A percentile compares a stretch with the other conserved stretches of the same genome.
Evolutionary conservation across 495 filamentous ascomycete genomes (phyloP).

Genomic region (Recurvomyces mirabilis): DNA sequence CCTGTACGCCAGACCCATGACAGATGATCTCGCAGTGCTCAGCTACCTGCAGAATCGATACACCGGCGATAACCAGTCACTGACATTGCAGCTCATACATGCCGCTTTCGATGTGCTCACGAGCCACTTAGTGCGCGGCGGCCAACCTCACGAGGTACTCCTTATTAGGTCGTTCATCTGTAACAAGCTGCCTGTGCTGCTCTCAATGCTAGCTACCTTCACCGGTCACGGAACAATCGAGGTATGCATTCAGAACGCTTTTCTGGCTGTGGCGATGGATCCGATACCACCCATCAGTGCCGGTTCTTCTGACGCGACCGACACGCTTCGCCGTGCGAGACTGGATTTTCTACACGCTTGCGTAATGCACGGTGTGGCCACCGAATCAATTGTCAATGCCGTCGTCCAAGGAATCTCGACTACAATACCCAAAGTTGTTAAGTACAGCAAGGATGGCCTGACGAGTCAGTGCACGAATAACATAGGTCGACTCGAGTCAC

Average conservation of each 20-base stretch:
- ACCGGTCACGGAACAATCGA: constrained; percentile 61
- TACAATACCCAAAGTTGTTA: constrained; percentile 66
- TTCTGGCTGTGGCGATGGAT: constrained; percentile 71
- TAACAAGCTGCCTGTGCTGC: constrained; percentile 79
- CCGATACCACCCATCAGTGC: constrained; percentile 54
- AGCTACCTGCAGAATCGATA: constrained; percentile 76
- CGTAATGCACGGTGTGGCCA: constrained; percentile 70
- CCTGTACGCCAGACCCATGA: constrained; percentile 66
- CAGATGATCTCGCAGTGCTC: constrained; percentile 69
- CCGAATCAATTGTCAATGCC: no score
- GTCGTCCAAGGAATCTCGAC: constrained; percentile 72
- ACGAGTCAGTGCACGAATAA: constrained; percentile 62
- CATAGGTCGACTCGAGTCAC: constrained; percentile 56
- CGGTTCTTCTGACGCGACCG: constrained; percentile 69
- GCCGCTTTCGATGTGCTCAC: constrained; percentile 83
- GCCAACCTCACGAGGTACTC: constrained; percentile 58
- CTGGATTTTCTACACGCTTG: constrained; percentile 83
- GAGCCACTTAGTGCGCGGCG: constrained; percentile 71
- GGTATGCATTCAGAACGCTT: constrained; percentile 67
- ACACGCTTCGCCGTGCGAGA: constrained; percentile 13
- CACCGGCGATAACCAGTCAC: constrained; percentile 64
- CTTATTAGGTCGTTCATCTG: constrained; percentile 83
- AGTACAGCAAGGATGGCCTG: constrained; percentile 65
- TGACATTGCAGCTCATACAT: constrained; percentile 69
- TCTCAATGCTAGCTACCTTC: constrained; percentile 49